phyloP scores from a whole-genome alignment of 805 yeast genomes.

The Saccharomyces jurei region DNA sequence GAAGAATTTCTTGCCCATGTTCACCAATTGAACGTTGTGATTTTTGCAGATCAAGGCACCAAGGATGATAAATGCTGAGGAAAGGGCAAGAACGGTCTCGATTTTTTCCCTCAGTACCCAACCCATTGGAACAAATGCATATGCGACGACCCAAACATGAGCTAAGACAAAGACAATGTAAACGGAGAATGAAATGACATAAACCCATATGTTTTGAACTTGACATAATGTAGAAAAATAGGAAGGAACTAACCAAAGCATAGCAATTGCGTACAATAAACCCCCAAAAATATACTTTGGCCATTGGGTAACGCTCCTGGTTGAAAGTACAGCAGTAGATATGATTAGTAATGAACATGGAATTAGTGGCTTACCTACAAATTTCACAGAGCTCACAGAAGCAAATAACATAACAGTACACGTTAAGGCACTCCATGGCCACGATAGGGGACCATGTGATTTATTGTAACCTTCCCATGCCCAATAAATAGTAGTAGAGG shows the following conservation, averaged over 20 bases:
- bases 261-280: conserved; percentile 50
- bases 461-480: conserved; percentile 93
- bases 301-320: conserved; percentile 21
- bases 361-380: conserved; percentile 17
- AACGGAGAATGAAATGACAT: conserved; percentile 41
- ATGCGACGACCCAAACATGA: conserved; percentile 95
- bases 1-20: conserved; percentile 10
- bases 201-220: conserved; percentile 47
- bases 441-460: conserved; percentile 84
- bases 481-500: conserved; percentile 85
- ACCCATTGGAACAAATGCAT: conserved; percentile 97
- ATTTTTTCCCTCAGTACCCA: conserved; percentile 80
- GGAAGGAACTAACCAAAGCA: conserved; percentile 57
- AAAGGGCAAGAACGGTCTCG: conserved; percentile 55
- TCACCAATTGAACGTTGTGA: conserved; percentile 1
- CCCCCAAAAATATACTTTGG: conserved; percentile 51
- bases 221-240: conserved; percentile 51
- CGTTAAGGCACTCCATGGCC: conserved; percentile 52
- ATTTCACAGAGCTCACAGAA: conserved; percentile 25
- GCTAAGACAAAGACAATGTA: conserved; percentile 56
- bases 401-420: conserved; percentile 56
- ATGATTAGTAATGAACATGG: conserved; percentile 22
- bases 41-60: conserved; percentile 36
- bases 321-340: conserved; percentile 24
- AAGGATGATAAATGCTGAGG: conserved; percentile 44